These are phyloP conservation scores for Aspergillus glaucus DNA, from an alignment of 2,329 filamentous ascomycete species.

Conservation along the genomic window DNA sequence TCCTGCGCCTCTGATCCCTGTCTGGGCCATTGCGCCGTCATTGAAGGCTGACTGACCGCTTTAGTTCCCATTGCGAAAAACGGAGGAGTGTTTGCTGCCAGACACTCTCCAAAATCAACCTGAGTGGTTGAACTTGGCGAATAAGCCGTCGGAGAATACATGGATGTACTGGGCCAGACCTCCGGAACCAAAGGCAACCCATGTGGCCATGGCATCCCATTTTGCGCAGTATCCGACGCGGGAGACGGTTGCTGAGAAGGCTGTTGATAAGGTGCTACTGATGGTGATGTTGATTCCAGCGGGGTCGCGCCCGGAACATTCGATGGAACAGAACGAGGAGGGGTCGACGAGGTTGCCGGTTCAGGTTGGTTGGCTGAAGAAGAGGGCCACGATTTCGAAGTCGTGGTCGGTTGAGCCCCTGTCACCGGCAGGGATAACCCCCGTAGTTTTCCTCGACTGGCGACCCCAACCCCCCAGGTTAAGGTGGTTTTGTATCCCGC, in stretches of 20 bases:
- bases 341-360: no score
- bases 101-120: not conserved
- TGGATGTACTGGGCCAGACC: slow-evolving; percentile 10
- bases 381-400: slow-evolving; percentile 7
- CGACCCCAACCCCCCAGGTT: slow-evolving; percentile 94
- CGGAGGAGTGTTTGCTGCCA: not conserved
- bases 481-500: slow-evolving; percentile 94
- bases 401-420: slow-evolving; percentile 33
- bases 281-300: not conserved
- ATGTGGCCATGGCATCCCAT: slow-evolving; percentile 14
- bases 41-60: not conserved
- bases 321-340: no score
- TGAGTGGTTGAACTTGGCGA: not conserved
- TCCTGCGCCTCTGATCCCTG: not conserved
- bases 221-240: slow-evolving; percentile 6
- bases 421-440: slow-evolving; percentile 69
- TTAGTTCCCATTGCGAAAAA: not conserved
- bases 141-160: not conserved
- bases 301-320: not conserved
- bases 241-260: slow-evolving; percentile 1
- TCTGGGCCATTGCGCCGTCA: not conserved
- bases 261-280: not conserved
- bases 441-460: slow-evolving; percentile 87
- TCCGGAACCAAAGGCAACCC: slow-evolving; percentile 16
- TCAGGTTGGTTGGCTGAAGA: not conserved